A percentile compares a stretch with the other conserved stretches of the same genome.
These are phyloP conservation scores for Zygoascus sp. DNA, from an alignment of 1,139 yeast species.

Conservation along the genomic window DNA sequence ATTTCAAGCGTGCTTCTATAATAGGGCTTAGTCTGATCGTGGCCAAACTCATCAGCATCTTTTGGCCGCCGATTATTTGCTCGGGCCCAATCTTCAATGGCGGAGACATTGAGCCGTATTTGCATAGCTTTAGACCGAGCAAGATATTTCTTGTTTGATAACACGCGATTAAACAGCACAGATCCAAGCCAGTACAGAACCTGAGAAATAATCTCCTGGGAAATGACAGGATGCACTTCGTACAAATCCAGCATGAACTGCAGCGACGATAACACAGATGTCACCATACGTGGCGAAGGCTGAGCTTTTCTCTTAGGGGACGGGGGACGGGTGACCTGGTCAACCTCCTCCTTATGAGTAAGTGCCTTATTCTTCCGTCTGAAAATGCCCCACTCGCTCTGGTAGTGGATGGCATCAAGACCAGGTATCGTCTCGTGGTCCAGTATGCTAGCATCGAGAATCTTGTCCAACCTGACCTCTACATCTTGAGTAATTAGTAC, in stretches of 20 bases:
- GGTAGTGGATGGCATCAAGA: constrained; percentile 38
- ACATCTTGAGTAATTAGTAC: constrained; percentile 37
- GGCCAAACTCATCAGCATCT: constrained; percentile 33
- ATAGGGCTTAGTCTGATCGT: constrained; percentile 21
- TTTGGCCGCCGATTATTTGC: constrained; percentile 62
- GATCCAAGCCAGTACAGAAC: constrained; percentile 76
- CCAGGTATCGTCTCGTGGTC: constrained; percentile 45
- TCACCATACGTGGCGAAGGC: constrained; percentile 83
- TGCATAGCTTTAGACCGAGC: constrained; percentile 86
- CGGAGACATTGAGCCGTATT: constrained; percentile 76
- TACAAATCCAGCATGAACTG: constrained; percentile 80
- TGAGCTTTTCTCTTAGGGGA: constrained; percentile 59
- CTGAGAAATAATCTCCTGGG: constrained; percentile 71
- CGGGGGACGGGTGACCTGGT: constrained; percentile 65
- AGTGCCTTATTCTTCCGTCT: constrained; percentile 29
- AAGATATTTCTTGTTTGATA: constrained; percentile 61
- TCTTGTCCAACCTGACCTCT: constrained; percentile 36
- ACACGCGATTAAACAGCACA: constrained; percentile 65
- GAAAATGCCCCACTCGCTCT: constrained; percentile 42
- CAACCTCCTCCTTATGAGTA: constrained; percentile 49
- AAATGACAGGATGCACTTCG: constrained; percentile 68
- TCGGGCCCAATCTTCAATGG: constrained; percentile 90
- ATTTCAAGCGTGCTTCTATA: constrained; percentile 41
- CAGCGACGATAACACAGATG: constrained; percentile 85
- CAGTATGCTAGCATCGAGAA: constrained; percentile 38